Evolutionary conservation across 768 basidiomycete species (phyloP).

Genomic region (Pulveroboletus sp.): DNA sequence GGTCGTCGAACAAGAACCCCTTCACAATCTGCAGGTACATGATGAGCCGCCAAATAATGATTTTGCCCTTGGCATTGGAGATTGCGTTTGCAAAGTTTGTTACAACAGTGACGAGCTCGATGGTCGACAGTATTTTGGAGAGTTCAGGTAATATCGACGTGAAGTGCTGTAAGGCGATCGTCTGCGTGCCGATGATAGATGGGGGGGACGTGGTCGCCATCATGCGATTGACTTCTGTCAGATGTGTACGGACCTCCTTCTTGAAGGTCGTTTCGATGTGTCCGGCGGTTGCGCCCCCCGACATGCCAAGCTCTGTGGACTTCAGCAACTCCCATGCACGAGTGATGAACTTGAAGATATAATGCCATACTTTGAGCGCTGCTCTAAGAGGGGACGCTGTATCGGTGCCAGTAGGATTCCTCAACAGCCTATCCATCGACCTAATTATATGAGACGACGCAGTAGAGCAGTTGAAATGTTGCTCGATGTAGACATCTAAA

Average conservation of each 20-base stretch:
- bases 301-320: conserved; percentile 70
- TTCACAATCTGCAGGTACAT: conserved; percentile 92
- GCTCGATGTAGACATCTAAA: conserved; percentile 87
- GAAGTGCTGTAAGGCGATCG: conserved; percentile 90
- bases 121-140: conserved; percentile 68
- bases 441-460: conserved; percentile 83
- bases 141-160: conserved; percentile 88
- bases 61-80: conserved; percentile 73
- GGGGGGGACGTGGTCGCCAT: conserved; percentile 77
- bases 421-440: conserved; percentile 80
- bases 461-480: conserved; percentile 76
- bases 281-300: conserved; percentile 76
- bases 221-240: conserved; percentile 80
- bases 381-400: conserved; percentile 77
- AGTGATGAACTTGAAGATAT: conserved; percentile 92
- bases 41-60: conserved; percentile 89
- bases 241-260: conserved; percentile 70
- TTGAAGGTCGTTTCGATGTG: conserved; percentile 84
- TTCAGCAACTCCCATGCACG: conserved; percentile 88
- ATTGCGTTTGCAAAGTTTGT: conserved; percentile 86
- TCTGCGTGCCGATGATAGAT: conserved; percentile 94
- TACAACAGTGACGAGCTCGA: conserved; percentile 82
- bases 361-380: conserved; percentile 94
- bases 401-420: conserved; percentile 65
- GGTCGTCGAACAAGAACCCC: conserved; percentile 80